phyloP scores from a whole-genome alignment of 176 grass and related monocot species.

The Carex cristatella region DNA sequence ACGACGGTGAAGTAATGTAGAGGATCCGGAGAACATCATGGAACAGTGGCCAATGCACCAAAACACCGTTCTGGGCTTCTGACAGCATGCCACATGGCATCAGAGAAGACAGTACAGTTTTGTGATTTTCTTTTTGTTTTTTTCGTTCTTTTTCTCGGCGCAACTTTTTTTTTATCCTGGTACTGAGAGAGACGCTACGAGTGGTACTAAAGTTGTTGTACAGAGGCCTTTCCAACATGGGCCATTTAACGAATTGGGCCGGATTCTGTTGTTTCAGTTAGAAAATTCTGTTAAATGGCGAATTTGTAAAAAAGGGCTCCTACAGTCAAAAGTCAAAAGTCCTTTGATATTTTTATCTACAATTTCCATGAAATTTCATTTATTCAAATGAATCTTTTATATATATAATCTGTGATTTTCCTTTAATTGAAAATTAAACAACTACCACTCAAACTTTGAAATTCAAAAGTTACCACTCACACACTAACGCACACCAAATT shows the following conservation, averaged over 20 bases:
- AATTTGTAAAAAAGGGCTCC: neutral
- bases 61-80: neutral
- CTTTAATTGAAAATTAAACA: no score
- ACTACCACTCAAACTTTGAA: no score
- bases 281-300: neutral
- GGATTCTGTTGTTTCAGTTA: neutral
- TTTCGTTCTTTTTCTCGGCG: neutral
- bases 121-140: neutral
- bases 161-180: neutral
- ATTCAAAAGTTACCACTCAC: no score
- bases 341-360: neutral
- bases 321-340: neutral
- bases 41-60: neutral
- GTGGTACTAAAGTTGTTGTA: neutral
- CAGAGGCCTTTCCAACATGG: neutral
- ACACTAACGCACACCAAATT: no score
- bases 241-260: neutral
- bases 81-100: neutral
- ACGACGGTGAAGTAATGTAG: no score
- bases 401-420: no score
- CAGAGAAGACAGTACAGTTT: neutral
- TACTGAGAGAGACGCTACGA: neutral
- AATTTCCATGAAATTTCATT: no score
- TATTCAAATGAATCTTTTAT: no score
- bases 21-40: neutral